Evolutionary conservation across 2,329 filamentous ascomycete genomes (phyloP).

Genomic region (Zymoseptoria pseudotritici): DNA sequence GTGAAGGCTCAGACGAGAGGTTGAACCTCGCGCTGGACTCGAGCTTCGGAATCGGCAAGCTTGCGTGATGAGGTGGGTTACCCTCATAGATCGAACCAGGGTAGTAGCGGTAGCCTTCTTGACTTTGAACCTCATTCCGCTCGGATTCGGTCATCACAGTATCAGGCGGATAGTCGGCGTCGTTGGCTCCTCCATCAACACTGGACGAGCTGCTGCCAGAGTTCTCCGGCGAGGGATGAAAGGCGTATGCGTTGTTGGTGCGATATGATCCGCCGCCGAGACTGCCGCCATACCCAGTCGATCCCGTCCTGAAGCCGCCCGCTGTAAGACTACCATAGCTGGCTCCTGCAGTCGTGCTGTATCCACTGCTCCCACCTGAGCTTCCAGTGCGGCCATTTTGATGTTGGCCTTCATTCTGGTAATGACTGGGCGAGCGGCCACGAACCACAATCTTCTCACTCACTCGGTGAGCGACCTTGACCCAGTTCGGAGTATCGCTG

Average conservation of each 20-base stretch:
- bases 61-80: slow-evolving; percentile 19
- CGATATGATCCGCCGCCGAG: slow-evolving; percentile 23
- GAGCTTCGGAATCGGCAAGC: slow-evolving; percentile 27
- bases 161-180: slow-evolving; percentile 29
- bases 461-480: slow-evolving; percentile 64
- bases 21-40: slow-evolving; percentile 18
- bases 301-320: slow-evolving; percentile 22
- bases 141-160: slow-evolving; percentile 35
- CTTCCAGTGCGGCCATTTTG: slow-evolving; percentile 56
- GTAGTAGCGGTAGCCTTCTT: slow-evolving; percentile 42
- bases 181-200: slow-evolving; percentile 25
- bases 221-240: slow-evolving; percentile 24
- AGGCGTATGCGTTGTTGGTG: slow-evolving; percentile 20
- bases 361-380: slow-evolving; percentile 49
- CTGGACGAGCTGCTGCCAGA: slow-evolving; percentile 39
- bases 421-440: slow-evolving; percentile 68
- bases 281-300: slow-evolving; percentile 18
- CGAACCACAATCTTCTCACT: slow-evolving; percentile 83
- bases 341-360: slow-evolving; percentile 27
- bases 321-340: slow-evolving; percentile 25
- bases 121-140: slow-evolving; percentile 35
- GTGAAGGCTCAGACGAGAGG: slow-evolving; percentile 25
- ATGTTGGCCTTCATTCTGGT: slow-evolving; percentile 40
- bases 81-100: slow-evolving; percentile 39
- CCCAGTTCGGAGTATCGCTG: slow-evolving; percentile 47